Evolutionary conservation across 2,329 filamentous ascomycete species (phyloP).

Genomic region (Coccinonectria pachysandricola): DNA sequence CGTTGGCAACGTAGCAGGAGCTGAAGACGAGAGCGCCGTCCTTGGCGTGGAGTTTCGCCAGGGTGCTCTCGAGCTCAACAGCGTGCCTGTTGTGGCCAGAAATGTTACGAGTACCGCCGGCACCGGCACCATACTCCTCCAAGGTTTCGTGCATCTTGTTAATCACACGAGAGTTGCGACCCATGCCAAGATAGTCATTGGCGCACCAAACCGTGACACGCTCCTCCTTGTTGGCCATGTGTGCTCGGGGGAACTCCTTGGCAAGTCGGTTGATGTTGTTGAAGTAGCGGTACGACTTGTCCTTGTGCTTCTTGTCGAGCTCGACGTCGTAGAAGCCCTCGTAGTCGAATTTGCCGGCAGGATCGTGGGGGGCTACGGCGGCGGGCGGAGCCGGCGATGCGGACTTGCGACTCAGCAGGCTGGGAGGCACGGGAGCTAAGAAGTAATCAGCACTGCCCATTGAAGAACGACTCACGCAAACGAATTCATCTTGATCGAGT

Average conservation of each 20-base stretch:
- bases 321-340: slow-evolving; percentile 79
- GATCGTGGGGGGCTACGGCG: slow-evolving; percentile 17
- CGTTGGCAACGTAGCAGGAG: slow-evolving; percentile 97
- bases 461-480: too few relatives aligned
- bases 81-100: slow-evolving; percentile 97
- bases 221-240: slow-evolving; percentile 75
- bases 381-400: slow-evolving; percentile 13
- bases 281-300: slow-evolving; percentile 99
- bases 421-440: slow-evolving; percentile 17
- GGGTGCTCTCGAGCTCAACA: slow-evolving; percentile 66
- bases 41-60: slow-evolving; percentile 85
- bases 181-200: slow-evolving; percentile 98
- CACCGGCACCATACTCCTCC: slow-evolving; percentile 88
- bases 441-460: too few relatives aligned
- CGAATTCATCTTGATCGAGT: too few relatives aligned
- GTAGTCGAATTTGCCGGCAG: slow-evolving; percentile 68
- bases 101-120: slow-evolving; percentile 93
- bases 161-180: slow-evolving; percentile 76
- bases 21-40: slow-evolving; percentile 90
- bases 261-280: slow-evolving; percentile 99
- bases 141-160: slow-evolving; percentile 90
- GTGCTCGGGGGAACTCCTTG: slow-evolving; percentile 89
- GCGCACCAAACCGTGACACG: slow-evolving; percentile 97
- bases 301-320: slow-evolving; percentile 97
- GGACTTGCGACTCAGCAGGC: slow-evolving; percentile 12